Conservation (phyloP, 2,329 filamentous ascomycete genomes). For the Coniella vitis region DNA sequence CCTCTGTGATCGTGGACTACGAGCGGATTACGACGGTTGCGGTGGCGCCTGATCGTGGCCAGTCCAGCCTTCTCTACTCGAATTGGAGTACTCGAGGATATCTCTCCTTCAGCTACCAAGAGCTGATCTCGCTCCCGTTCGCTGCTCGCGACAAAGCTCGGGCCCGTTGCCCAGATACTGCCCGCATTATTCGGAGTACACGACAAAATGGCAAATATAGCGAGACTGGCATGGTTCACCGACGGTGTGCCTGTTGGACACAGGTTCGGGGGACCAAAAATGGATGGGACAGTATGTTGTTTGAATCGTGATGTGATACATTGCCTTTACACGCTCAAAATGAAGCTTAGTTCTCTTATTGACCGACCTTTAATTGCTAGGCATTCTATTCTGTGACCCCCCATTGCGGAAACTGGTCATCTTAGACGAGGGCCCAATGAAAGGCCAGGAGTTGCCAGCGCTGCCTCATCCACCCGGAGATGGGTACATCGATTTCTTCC, state of each 20-base stretch:
- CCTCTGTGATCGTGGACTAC: background rate
- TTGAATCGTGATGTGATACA: too few relatives aligned
- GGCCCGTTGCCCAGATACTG: background rate
- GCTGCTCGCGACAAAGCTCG: background rate
- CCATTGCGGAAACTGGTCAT: background rate
- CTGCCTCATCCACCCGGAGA: background rate
- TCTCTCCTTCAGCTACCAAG: background rate
- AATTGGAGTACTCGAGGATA: background rate
- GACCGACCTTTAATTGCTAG: too few relatives aligned
- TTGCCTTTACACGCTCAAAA: too few relatives aligned
- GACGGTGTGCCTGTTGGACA: background rate
- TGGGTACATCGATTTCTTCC: background rate
- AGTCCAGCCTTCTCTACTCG: background rate
- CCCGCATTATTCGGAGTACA: background rate
- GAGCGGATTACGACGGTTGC: background rate
- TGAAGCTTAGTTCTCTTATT: too few relatives aligned
- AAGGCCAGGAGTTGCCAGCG: background rate
- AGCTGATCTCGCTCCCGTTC: background rate
- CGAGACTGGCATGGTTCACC: background rate
- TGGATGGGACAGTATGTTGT: background rate
- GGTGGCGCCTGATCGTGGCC: background rate
- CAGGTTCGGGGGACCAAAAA: background rate
- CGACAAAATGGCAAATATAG: background rate
- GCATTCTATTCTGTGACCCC: background rate
- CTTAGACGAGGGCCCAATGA: background rate